These are phyloP conservation scores for Tubosaeta sp. DNA, from an alignment of 768 basidiomycete species.

Conservation along the genomic window DNA sequence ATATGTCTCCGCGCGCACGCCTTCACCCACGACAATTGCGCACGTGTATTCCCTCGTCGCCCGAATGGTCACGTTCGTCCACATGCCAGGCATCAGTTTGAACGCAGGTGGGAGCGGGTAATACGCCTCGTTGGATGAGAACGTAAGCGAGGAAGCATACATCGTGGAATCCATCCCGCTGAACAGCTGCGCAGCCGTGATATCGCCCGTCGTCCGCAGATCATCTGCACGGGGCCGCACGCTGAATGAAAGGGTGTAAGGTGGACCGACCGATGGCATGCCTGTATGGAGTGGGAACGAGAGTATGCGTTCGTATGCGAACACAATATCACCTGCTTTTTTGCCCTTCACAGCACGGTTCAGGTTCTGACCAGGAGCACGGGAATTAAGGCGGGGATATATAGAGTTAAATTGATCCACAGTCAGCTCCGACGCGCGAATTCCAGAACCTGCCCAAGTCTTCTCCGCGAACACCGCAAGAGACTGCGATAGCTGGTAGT, in stretches of 20 bases:
- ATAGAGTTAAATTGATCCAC: constrained; percentile 33
- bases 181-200: constrained; percentile 27
- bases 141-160: constrained; percentile 35
- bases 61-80: constrained; percentile 35
- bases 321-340: constrained; percentile 27
- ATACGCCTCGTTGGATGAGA: constrained; percentile 35
- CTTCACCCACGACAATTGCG: constrained; percentile 23
- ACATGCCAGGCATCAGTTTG: constrained; percentile 25
- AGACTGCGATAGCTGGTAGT: constrained; percentile 40
- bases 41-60: constrained; percentile 35
- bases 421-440: constrained; percentile 32
- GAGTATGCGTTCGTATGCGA: constrained; percentile 19
- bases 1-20: constrained; percentile 14
- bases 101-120: constrained; percentile 32
- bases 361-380: constrained; percentile 41
- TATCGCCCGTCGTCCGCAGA: constrained; percentile 10
- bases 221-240: constrained; percentile 29
- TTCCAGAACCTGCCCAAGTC: constrained; percentile 39
- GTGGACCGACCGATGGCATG: constrained; percentile 39
- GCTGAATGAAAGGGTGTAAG: constrained; percentile 39
- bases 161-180: constrained; percentile 33
- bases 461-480: constrained; percentile 41
- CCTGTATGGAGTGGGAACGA: constrained; percentile 24
- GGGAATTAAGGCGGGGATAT: constrained; percentile 36
- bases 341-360: constrained; percentile 34